Percentiles rank a stretch among this genome's conserved stretches.
phyloP scores from a whole-genome alignment of 1,139 yeast species.

The Ogataea hybrid region DNA sequence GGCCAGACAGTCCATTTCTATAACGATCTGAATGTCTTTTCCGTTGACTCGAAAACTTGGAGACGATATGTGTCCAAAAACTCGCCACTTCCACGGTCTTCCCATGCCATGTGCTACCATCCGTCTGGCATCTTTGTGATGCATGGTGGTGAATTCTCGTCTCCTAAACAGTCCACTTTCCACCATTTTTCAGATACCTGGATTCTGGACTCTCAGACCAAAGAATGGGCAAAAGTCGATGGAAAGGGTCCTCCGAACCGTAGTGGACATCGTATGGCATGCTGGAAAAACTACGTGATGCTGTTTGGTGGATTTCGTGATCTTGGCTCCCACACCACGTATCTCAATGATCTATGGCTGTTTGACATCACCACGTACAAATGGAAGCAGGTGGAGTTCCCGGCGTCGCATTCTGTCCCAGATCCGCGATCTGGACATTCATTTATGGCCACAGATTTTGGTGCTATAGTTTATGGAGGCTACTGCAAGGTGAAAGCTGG shows the following conservation, averaged over 20 bases:
- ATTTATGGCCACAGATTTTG: conserved; percentile 75
- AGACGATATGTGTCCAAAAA: conserved; percentile 75
- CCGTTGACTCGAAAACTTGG: conserved; percentile 82
- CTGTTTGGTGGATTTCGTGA: conserved; percentile 94
- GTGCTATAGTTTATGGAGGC: conserved; percentile 89
- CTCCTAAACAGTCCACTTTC: conserved; percentile 93
- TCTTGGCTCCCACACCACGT: conserved; percentile 78
- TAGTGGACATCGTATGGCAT: conserved; percentile 88
- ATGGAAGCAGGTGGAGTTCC: conserved; percentile 89
- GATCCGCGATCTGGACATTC: conserved; percentile 96
- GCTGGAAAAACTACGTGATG: conserved; percentile 86
- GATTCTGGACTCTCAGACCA: conserved; percentile 78
- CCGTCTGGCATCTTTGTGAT: conserved; percentile 82
- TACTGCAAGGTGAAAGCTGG: conserved; percentile 91
- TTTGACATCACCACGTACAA: conserved; percentile 87
- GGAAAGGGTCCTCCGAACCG: conserved; percentile 79
- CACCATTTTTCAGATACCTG: conserved; percentile 97
- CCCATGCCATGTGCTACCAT: conserved; percentile 92
- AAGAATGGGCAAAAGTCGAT: conserved; percentile 91
- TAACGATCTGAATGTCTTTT: conserved; percentile 76
- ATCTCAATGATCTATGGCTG: conserved; percentile 84
- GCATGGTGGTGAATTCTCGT: conserved; percentile 97
- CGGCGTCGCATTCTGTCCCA: conserved; percentile 76
- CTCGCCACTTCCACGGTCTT: conserved; percentile 88
- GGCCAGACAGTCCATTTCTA: conserved; percentile 64